Base-by-base conservation (phyloP, 140 eudicot genomes). In the Erigeron philadelphicus region DNA sequence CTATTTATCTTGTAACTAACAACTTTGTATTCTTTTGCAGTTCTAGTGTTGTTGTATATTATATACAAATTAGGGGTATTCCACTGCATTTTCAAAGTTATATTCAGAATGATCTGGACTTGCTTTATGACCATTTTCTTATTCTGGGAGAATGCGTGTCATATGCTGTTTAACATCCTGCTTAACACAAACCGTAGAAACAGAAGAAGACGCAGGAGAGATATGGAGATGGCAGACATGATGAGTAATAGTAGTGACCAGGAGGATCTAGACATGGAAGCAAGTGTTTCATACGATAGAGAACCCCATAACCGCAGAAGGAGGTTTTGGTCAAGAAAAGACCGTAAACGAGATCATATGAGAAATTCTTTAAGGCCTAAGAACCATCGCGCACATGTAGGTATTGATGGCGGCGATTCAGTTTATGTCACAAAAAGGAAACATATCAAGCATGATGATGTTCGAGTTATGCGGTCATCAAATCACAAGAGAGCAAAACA, bases 361-460 rank as follows among this genome's bases (percentile, higher is more conserved):
- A 79, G 69, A 61, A 67, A 59, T n/a, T 79, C 81, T 7, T 63
- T 82, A 64, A 75, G 59, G 69, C 71, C 84, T 19, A 62, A 66
- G 15, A 75, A 44, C 64, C 87, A 82, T 12, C 74, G 77, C 23
- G 75, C 64, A 19, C 77, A 66, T 31, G 73, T 82, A 43, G 84
- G 84, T 46, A 71, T 75, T 55, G 77, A 75, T 52, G 67, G 48
- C 53, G 68, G 61, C 41, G 50, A 80, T 67, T 67, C 72, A 5
- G 76, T 35, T 71, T 59, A 67, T 64, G 65, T 16, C 19, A 40
- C 61, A 0, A 75, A 70, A 61, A 74, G 73, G 41, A 79, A 69
- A 46, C 80, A 65, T 48, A 57, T 62, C 21, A 74, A 74, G 68
- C 63, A 55, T 74, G 76, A 53, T 13, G 81, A 75, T 70, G 76